A percentile compares a stretch with the other conserved stretches of the same genome.
Evolutionary conservation across 2,329 filamentous ascomycete genomes (phyloP).

Genomic region (Fusarium acutatum): DNA sequence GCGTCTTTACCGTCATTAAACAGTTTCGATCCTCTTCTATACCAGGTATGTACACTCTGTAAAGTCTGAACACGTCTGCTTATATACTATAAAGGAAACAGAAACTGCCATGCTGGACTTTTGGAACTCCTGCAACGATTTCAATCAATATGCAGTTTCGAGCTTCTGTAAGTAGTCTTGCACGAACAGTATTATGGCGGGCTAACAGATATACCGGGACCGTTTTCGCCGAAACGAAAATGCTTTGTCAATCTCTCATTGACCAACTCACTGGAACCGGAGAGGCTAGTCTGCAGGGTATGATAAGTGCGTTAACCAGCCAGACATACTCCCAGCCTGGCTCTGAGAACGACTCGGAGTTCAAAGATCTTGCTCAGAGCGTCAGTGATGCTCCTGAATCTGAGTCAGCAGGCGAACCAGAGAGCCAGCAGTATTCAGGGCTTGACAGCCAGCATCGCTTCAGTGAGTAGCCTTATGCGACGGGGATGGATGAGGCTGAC

Average conservation of each 20-base stretch:
- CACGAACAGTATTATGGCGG: no score
- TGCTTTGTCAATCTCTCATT: neutral
- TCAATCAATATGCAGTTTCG: accelerated
- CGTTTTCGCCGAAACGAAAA: neutral
- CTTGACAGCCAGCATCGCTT: accelerated
- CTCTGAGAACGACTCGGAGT: accelerated
- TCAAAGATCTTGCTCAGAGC: neutral
- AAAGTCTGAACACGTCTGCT: neutral
- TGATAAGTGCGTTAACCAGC: accelerated
- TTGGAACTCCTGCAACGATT: neutral
- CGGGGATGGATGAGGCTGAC: neutral
- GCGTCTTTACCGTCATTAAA: neutral
- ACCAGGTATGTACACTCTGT: accelerated
- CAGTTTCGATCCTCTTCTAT: neutral
- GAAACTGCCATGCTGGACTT: neutral
- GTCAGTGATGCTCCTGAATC: neutral
- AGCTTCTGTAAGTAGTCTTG: neutral
- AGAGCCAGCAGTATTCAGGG: accelerated
- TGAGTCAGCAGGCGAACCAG: accelerated
- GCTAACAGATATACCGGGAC: neutral
- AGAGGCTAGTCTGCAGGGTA: neutral
- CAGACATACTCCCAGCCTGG: neutral
- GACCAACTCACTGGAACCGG: accelerated
- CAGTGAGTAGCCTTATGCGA: accelerated
- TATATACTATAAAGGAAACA: neutral